These are phyloP conservation scores for Endoconidiophora polonica DNA, from an alignment of 2,329 filamentous ascomycete genomes.

Conservation along the genomic window DNA sequence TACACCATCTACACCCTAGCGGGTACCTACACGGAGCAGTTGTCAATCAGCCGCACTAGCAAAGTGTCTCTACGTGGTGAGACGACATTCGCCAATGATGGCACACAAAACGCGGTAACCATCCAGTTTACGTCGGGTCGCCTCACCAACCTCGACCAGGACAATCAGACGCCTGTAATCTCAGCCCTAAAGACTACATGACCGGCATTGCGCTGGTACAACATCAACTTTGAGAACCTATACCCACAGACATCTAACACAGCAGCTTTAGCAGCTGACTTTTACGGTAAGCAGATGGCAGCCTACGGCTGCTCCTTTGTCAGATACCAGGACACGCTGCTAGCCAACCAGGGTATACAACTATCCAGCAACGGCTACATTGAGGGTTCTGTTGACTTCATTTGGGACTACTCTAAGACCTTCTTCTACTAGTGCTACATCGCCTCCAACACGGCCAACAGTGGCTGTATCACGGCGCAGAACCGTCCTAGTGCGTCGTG, in stretches of 20 bases:
- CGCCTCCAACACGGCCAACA: slow-evolving; percentile 20
- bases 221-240: slow-evolving; percentile 36
- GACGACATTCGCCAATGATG: slow-evolving; percentile 34
- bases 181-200: slow-evolving; percentile 18
- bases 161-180: slow-evolving; percentile 35
- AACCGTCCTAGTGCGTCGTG: slow-evolving; percentile 18
- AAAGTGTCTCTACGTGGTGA: slow-evolving; percentile 41
- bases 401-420: slow-evolving; percentile 19
- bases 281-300: slow-evolving; percentile 9
- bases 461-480: slow-evolving; percentile 20
- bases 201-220: slow-evolving; percentile 42
- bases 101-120: slow-evolving; percentile 40
- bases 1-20: slow-evolving; percentile 23
- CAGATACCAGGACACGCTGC: slow-evolving; percentile 34
- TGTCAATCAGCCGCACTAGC: slow-evolving; percentile 34
- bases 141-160: slow-evolving; percentile 15
- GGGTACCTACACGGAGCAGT: slow-evolving; percentile 45
- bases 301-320: slow-evolving; percentile 27
- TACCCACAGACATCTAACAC: slow-evolving; percentile 31
- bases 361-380: slow-evolving; percentile 29
- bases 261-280: slow-evolving; percentile 27
- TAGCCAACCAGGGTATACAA: slow-evolving; percentile 30
- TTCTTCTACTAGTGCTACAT: slow-evolving; percentile 24
- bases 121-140: slow-evolving; percentile 23
- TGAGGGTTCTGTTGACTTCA: slow-evolving; percentile 29